Evolutionary conservation across 768 basidiomycete genomes (phyloP).

Genomic region (Omphalotus guepiniiformis): DNA sequence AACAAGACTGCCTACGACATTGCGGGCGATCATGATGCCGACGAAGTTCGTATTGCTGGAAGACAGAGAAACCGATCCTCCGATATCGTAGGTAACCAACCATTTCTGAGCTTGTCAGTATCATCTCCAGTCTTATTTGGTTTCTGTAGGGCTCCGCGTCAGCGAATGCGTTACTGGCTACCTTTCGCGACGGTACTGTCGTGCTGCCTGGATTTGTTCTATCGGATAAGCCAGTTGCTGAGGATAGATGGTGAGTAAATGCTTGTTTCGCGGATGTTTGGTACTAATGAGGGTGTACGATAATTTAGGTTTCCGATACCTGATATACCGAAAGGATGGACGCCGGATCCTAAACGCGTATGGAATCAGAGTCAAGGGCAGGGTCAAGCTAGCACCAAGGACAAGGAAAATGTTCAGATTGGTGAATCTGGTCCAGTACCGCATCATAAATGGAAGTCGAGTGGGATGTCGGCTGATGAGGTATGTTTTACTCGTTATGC

Average conservation of each 20-base stretch:
- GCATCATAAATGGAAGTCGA: conserved; percentile 49
- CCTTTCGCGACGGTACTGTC: conserved; percentile 72
- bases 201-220: conserved; percentile 76
- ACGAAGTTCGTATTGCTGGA: conserved; percentile 41
- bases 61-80: conserved; percentile 24
- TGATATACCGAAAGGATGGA: conserved; percentile 81
- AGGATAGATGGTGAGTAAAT: conserved; percentile 60
- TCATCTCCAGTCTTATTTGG: conserved; percentile 18
- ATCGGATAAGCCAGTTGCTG: conserved; percentile 59
- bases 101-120: background rate
- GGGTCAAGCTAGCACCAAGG: too few relatives aligned
- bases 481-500: conserved; percentile 34
- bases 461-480: conserved; percentile 65
- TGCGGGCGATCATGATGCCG: conserved; percentile 60
- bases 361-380: conserved; percentile 47
- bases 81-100: conserved; percentile 15
- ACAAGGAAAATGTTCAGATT: conserved; percentile 40
- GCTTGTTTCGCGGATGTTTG: background rate
- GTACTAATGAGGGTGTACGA: conserved; percentile 1
- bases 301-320: conserved; percentile 76
- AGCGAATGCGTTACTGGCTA: conserved; percentile 19
- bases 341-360: conserved; percentile 74
- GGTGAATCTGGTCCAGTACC: conserved; percentile 18
- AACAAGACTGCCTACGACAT: conserved; percentile 64
- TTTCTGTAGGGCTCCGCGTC: conserved; percentile 28